These are phyloP conservation scores for Colletotrichum destructivum DNA, from an alignment of 2,329 filamentous ascomycete species.

Conservation along the genomic window DNA sequence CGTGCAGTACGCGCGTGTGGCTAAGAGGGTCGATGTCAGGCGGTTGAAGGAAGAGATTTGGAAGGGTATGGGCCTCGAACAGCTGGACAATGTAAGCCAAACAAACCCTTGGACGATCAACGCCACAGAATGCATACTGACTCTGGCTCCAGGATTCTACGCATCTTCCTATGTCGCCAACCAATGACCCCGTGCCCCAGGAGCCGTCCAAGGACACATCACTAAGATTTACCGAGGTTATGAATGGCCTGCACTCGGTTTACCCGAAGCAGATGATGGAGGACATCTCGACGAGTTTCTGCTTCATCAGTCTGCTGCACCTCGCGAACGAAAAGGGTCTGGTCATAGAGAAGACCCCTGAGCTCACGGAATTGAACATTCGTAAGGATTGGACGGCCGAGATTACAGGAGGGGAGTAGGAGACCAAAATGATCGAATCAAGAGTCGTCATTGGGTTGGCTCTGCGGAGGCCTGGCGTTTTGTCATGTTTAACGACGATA, in stretches of 20 bases:
- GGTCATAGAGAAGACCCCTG: constrained; percentile 76
- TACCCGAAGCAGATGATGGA: constrained; percentile 90
- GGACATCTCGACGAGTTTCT: constrained; percentile 93
- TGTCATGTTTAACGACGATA: constrained; percentile 34
- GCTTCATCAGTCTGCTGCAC: constrained; percentile 94
- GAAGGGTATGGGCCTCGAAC: constrained; percentile 75
- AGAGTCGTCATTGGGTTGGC: not conserved
- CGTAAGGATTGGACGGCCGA: constrained; percentile 75
- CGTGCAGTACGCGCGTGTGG: constrained; percentile 78
- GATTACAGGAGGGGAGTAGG: constrained; percentile 60
- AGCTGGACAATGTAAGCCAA: constrained; percentile 60
- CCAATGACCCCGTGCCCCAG: constrained; percentile 48
- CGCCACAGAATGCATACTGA: not conserved
- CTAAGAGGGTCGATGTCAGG: constrained; percentile 80
- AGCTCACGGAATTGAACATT: constrained; percentile 73
- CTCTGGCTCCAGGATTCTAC: constrained; percentile 32
- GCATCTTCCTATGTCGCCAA: constrained; percentile 50
- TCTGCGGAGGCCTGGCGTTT: constrained; percentile 13
- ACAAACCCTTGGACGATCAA: not conserved
- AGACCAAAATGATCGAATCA: not conserved
- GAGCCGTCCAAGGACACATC: constrained; percentile 61
- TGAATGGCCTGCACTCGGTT: constrained; percentile 88
- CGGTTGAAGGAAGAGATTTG: constrained; percentile 79
- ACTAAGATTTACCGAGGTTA: constrained; percentile 90
- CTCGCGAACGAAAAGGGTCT: constrained; percentile 94